Percentiles rank a stretch among this genome's conserved stretches.
Conservation (phyloP, 2,329 filamentous ascomycete species). For the Calonectria fujianensis region DNA sequence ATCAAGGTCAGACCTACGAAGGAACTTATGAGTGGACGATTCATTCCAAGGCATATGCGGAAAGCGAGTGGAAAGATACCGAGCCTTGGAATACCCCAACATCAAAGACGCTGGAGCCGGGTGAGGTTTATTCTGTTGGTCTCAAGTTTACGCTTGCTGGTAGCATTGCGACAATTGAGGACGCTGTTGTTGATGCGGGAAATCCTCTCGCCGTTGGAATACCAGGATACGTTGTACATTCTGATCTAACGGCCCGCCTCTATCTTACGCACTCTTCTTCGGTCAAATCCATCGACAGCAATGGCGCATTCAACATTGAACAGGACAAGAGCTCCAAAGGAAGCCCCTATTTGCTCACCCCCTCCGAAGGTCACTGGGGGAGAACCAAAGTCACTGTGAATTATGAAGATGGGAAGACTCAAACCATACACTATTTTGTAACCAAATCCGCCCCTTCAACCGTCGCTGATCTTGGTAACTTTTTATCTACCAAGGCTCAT, state of each 20-base stretch:
- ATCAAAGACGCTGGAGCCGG: conserved; percentile 65
- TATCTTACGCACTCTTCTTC: conserved; percentile 17
- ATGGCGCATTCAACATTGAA: conserved; percentile 65
- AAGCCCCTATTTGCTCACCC: conserved; percentile 64
- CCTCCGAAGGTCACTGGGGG: conserved; percentile 68
- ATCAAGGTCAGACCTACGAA: conserved; percentile 74
- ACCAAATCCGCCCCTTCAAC: conserved; percentile 67
- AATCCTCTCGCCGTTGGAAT: conserved; percentile 23
- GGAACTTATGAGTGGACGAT: conserved; percentile 78
- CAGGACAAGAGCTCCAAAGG: conserved; percentile 45
- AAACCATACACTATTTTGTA: conserved; percentile 75
- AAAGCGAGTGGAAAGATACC: conserved; percentile 71
- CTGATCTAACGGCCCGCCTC: conserved; percentile 12
- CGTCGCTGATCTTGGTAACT: conserved; percentile 68
- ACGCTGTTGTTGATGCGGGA: conserved; percentile 61
- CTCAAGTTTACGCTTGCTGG: conserved; percentile 68
- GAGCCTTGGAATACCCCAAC: conserved; percentile 74
- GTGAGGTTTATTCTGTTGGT: conserved; percentile 68
- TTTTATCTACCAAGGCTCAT: conserved; percentile 73
- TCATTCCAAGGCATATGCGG: conserved; percentile 71
- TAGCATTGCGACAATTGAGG: conserved; percentile 68
- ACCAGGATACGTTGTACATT: conserved; percentile 16
- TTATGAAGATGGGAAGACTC: conserved; percentile 68
- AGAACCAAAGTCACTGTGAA: conserved; percentile 67
- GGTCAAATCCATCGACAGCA: conserved; percentile 51